Evolutionary conservation across 805 yeast genomes (phyloP).

Genomic region (Candida nitratophila): DNA sequence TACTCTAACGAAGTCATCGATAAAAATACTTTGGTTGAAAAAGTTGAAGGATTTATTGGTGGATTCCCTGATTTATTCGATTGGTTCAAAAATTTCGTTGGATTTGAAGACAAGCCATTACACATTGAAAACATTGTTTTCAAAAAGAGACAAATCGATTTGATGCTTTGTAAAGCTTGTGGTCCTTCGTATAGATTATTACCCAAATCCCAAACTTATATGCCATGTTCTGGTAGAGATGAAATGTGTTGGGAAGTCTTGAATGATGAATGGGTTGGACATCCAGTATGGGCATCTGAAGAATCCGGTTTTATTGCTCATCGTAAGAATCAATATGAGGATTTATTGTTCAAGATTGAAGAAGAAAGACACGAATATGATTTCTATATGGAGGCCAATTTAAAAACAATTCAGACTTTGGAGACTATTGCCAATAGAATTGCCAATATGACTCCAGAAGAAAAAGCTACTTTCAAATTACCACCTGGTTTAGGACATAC

Average conservation of each 20-base stretch:
- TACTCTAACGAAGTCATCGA: slow-evolving; percentile 90
- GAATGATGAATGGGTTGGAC: slow-evolving; percentile 99
- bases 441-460: slow-evolving; percentile 88
- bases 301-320: slow-evolving; percentile 99
- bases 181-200: slow-evolving; percentile 92
- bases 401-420: slow-evolving; percentile 89
- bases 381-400: slow-evolving; percentile 88
- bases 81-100: slow-evolving; percentile 92
- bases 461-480: slow-evolving; percentile 74
- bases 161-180: slow-evolving; percentile 84
- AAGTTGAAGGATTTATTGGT: slow-evolving; percentile 83
- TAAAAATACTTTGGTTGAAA: slow-evolving; percentile 69
- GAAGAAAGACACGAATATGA: slow-evolving; percentile 98
- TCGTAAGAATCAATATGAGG: slow-evolving; percentile 96
- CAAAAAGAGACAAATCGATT: slow-evolving; percentile 86
- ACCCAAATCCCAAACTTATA: slow-evolving; percentile 88
- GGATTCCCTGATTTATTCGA: slow-evolving; percentile 67
- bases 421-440: slow-evolving; percentile 93
- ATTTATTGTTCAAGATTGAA: slow-evolving; percentile 87
- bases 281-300: slow-evolving; percentile 99
- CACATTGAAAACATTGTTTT: slow-evolving; percentile 81
- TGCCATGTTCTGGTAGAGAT: slow-evolving; percentile 98
- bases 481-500: slow-evolving; percentile 94
- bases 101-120: slow-evolving; percentile 77
- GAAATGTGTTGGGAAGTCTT: slow-evolving; percentile 99